phyloP scores from a whole-genome alignment of 1,284 basidiomycete species.

The Pseudozyma pruni region DNA sequence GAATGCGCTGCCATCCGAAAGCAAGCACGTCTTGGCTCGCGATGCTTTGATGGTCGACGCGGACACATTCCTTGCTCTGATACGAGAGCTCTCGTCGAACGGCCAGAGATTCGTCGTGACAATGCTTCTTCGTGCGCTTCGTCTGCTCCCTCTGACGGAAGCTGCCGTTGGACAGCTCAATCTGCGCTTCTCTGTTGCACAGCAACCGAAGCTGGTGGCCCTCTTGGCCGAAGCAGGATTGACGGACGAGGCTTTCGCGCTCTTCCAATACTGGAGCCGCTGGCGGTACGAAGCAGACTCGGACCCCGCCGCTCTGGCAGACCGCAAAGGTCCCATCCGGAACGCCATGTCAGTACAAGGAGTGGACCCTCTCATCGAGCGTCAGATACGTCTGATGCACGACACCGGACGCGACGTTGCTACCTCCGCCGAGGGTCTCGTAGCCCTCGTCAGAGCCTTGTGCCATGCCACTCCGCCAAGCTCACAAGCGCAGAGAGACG shows the following conservation, averaged over 20 bases:
- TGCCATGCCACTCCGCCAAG: no score
- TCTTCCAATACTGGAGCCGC: conserved; percentile 37
- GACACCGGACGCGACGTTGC: conserved; percentile 13
- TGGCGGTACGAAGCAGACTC: conserved; percentile 15
- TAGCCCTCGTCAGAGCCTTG: conserved; percentile 20
- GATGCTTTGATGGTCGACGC: conserved; percentile 28
- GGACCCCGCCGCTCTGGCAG: no score
- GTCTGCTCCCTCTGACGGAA: conserved; percentile 27
- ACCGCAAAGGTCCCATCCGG: conserved; percentile 6
- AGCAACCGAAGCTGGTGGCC: conserved; percentile 10
- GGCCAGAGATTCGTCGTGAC: conserved; percentile 12
- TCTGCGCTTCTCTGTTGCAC: conserved; percentile 9
- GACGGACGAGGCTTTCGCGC: conserved; percentile 28
- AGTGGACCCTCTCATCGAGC: conserved; percentile 29
- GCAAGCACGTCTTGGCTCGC: conserved; percentile 17
- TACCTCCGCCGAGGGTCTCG: conserved; percentile 12
- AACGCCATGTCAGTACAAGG: background rate
- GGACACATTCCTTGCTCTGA: conserved; percentile 17
- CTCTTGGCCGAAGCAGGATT: conserved; percentile 22
- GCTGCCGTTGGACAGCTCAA: conserved; percentile 20
- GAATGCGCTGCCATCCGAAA: background rate
- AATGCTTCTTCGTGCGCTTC: conserved; percentile 23
- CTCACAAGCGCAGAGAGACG: no score
- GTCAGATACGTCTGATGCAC: conserved; percentile 35
- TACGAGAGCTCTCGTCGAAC: conserved; percentile 4